Percentiles rank a stretch among this genome's conserved stretches.
Conservation (phyloP, 2,329 filamentous ascomycete genomes). For the Monilinia fructigena region DNA sequence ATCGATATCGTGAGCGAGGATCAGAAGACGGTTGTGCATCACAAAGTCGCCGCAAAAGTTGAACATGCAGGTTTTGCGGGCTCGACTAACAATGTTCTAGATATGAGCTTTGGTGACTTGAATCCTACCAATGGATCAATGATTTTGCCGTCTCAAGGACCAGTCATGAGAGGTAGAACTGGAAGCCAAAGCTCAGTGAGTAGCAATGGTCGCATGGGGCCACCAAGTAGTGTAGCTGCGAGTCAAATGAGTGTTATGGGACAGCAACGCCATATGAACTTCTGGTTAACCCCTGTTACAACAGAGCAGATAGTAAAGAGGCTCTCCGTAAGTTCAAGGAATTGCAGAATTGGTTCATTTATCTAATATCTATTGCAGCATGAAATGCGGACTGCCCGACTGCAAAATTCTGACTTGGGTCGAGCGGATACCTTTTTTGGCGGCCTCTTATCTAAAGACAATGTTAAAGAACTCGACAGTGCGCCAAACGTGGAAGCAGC, state of each 20-base stretch:
- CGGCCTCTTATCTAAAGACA: constrained; percentile 71
- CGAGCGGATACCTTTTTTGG: constrained; percentile 81
- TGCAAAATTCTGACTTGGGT: constrained; percentile 82
- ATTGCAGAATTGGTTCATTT: not conserved
- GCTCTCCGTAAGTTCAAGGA: constrained; percentile 36
- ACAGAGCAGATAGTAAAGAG: constrained; percentile 93
- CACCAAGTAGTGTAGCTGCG: constrained; percentile 53
- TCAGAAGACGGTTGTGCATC: constrained; percentile 96
- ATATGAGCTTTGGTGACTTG: constrained; percentile 89
- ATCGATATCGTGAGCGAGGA: constrained; percentile 99
- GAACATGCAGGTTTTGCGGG: constrained; percentile 88
- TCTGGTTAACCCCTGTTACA: constrained; percentile 84
- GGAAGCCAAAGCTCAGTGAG: constrained; percentile 64
- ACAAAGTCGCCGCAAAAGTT: constrained; percentile 95
- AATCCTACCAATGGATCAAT: constrained; percentile 72
- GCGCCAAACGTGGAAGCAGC: constrained; percentile 48
- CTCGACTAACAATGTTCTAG: constrained; percentile 72
- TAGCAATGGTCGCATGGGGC: constrained; percentile 57
- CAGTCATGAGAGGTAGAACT: constrained; percentile 68
- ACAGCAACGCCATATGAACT: constrained; percentile 74
- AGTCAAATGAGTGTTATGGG: constrained; percentile 57
- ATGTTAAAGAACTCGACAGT: constrained; percentile 58
- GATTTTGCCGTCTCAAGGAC: constrained; percentile 66
- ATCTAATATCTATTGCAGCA: constrained; percentile 52
- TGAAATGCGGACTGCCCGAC: constrained; percentile 85